These are phyloP conservation scores for Nematodospora anomalae DNA, from an alignment of 1,139 yeast species.

Conservation along the genomic window DNA sequence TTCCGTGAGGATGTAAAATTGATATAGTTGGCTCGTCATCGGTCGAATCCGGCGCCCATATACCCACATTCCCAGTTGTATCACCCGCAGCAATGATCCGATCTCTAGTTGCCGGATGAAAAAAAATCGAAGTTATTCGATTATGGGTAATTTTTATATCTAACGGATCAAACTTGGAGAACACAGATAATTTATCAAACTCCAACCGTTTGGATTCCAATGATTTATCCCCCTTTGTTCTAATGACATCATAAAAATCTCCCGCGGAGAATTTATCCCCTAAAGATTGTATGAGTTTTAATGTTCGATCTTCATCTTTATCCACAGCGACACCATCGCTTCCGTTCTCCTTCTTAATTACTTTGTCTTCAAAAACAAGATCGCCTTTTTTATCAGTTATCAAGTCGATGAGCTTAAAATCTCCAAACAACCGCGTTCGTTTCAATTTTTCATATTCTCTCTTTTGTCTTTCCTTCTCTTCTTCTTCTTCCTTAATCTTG, in stretches of 20 bases:
- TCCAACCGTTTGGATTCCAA: constrained; percentile 50
- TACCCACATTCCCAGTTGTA: constrained; percentile 76
- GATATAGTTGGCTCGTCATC: constrained; percentile 55
- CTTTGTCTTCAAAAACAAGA: constrained; percentile 31
- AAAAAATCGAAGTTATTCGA: constrained; percentile 68
- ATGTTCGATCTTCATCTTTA: constrained; percentile 22
- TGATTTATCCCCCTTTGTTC: constrained; percentile 36
- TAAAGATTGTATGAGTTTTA: constrained; percentile 40
- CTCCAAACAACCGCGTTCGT: constrained; percentile 59
- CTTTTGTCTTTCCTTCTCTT: constrained; percentile 30
- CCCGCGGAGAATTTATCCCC: constrained; percentile 71
- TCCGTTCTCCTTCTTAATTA: constrained; percentile 18
- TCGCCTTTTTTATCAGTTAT: constrained; percentile 43
- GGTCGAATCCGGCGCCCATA: constrained; percentile 56
- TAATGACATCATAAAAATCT: constrained; percentile 64
- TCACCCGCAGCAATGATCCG: constrained; percentile 83
- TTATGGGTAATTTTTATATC: constrained; percentile 72
- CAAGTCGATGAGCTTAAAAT: constrained; percentile 59
- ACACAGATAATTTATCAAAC: constrained; percentile 50
- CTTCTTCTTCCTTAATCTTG: constrained; percentile 36
- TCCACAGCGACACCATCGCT: constrained; percentile 11
- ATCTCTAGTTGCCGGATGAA: constrained; percentile 70
- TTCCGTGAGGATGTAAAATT: constrained; percentile 73
- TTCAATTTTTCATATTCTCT: constrained; percentile 53
- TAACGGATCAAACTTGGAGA: constrained; percentile 61